These are phyloP conservation scores for Dujonia santamariae DNA, from an alignment of 1,139 yeast species.

Conservation along the genomic window DNA sequence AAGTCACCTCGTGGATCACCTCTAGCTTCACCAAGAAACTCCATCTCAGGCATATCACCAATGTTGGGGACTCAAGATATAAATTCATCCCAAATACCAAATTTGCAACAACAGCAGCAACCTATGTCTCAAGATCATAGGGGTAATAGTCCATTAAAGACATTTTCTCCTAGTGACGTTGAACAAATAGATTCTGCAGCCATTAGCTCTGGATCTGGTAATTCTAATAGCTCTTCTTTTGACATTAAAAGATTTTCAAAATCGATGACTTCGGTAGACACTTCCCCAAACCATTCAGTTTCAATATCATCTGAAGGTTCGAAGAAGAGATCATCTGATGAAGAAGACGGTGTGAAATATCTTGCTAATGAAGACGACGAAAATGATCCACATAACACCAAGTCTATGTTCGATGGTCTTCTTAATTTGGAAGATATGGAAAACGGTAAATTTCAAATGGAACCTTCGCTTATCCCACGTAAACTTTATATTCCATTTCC, in stretches of 20 bases:
- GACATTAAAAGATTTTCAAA: slow-evolving; percentile 1
- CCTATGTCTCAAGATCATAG: neutral
- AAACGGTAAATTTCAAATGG: slow-evolving; percentile 38
- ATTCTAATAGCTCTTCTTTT: slow-evolving; percentile 1
- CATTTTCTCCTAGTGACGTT: neutral
- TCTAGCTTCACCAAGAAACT: slow-evolving; percentile 48
- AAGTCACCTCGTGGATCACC: slow-evolving; percentile 43
- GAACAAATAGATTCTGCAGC: neutral
- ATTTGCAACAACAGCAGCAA: slow-evolving; percentile 12
- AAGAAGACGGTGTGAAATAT: neutral
- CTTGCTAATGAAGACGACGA: neutral
- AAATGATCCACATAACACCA: neutral
- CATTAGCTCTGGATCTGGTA: neutral
- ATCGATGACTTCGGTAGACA: slow-evolving; percentile 1
- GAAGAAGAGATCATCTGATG: neutral
- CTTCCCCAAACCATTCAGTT: slow-evolving; percentile 9
- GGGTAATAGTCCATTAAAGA: neutral
- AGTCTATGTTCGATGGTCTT: slow-evolving; percentile 19
- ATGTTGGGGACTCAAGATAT: slow-evolving; percentile 14
- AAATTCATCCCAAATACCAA: slow-evolving; percentile 19
- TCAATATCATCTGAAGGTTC: slow-evolving; percentile 1
- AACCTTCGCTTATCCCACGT: slow-evolving; percentile 64
- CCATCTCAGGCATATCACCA: slow-evolving; percentile 29
- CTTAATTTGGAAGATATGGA: slow-evolving; percentile 37
- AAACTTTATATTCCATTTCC: slow-evolving; percentile 66